These are phyloP conservation scores for Fusarium illudens DNA, from an alignment of 2,329 filamentous ascomycete genomes.

Conservation along the genomic window DNA sequence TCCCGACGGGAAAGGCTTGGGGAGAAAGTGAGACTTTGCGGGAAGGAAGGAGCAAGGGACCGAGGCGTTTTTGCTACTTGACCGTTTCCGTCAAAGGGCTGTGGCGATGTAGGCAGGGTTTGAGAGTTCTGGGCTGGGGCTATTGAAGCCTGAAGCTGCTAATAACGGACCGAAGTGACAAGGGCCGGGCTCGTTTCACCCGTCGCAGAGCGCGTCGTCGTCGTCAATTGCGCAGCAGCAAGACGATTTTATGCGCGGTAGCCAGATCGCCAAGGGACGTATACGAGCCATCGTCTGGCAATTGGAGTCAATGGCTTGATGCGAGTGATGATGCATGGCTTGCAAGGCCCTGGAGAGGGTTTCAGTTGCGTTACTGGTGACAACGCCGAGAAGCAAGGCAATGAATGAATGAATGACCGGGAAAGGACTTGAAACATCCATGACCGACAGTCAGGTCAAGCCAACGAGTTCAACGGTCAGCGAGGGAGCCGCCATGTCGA, in stretches of 20 bases:
- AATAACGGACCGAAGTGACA: slow-evolving; percentile 24
- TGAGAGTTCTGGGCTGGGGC: slow-evolving; percentile 6
- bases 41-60: not conserved
- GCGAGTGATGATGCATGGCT: slow-evolving; percentile 3
- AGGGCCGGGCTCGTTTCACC: slow-evolving; percentile 23
- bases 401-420: not conserved
- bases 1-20: slow-evolving; percentile 31
- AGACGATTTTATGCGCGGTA: not conserved
- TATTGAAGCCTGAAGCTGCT: slow-evolving; percentile 32
- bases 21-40: slow-evolving; percentile 7
- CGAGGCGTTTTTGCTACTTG: not conserved
- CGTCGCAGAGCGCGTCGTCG: not conserved
- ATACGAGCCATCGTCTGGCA: slow-evolving; percentile 1
- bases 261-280: not conserved
- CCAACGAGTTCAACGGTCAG: slow-evolving; percentile 1
- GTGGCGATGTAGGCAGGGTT: not conserved
- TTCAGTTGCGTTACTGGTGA: slow-evolving; percentile 16
- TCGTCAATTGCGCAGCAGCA: no score
- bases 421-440: slow-evolving; percentile 15
- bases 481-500: not conserved
- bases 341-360: slow-evolving; percentile 12
- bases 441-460: not conserved
- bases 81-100: slow-evolving; percentile 29
- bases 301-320: slow-evolving; percentile 9
- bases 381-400: not conserved